Evolutionary conservation across 1,284 basidiomycete species (phyloP).

Genomic region (Coniophora puteana): DNA sequence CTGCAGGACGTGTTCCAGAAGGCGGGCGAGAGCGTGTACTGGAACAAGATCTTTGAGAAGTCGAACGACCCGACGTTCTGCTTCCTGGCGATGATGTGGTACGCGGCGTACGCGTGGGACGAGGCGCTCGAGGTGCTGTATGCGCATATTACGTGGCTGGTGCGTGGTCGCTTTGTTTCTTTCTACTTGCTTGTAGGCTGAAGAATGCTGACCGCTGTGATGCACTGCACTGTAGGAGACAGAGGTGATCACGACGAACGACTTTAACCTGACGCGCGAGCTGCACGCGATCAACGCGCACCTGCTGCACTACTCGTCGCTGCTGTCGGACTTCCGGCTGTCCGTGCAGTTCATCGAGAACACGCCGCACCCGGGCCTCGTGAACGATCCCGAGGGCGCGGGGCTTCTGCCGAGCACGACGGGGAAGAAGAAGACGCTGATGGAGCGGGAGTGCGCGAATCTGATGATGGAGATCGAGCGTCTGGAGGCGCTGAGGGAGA

Average conservation of each 20-base stretch:
- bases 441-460: conserved; percentile 37
- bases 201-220: too few species aligned
- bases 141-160: conserved; percentile 41
- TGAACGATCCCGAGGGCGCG: conserved; percentile 14
- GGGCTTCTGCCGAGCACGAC: conserved; percentile 3
- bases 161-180: conserved; percentile 18
- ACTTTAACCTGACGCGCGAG: conserved; percentile 38
- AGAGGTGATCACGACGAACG: conserved; percentile 30
- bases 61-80: conserved; percentile 50
- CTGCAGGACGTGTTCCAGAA: conserved; percentile 32
- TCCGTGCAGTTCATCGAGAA: conserved; percentile 39
- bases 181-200: too few species aligned
- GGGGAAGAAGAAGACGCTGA: conserved; percentile 17
- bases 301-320: conserved; percentile 42
- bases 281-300: conserved; percentile 46
- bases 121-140: conserved; percentile 50
- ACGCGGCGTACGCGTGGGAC: conserved; percentile 57
- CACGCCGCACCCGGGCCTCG: conserved; percentile 39
- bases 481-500: conserved; percentile 36
- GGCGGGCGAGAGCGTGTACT: conserved; percentile 45
- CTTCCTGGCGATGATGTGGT: conserved; percentile 50
- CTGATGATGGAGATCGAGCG: conserved; percentile 44
- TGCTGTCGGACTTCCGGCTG: conserved; percentile 44
- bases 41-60: conserved; percentile 45
- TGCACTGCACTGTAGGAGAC: too few species aligned